Evolutionary conservation across 2,329 filamentous ascomycete genomes (phyloP).

Genomic region (Bipolaris bicolor): DNA sequence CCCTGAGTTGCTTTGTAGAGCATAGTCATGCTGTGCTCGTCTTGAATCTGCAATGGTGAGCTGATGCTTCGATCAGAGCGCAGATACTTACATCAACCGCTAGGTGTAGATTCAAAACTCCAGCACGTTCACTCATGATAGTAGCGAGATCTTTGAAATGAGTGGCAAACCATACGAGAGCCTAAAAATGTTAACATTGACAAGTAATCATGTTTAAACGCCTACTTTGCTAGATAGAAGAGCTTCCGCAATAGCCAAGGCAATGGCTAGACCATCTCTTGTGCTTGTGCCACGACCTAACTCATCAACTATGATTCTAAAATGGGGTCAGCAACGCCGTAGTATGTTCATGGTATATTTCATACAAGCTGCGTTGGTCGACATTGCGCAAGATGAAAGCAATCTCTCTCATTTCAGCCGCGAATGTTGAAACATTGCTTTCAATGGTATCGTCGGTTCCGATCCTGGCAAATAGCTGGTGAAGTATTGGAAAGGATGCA

Average conservation of each 20-base stretch:
- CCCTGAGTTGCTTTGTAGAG: constrained; percentile 82
- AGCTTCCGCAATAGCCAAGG: constrained; percentile 87
- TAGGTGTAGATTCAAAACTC: constrained; percentile 84
- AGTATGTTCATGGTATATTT: background rate
- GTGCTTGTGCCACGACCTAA: constrained; percentile 90
- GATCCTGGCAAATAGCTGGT: constrained; percentile 85
- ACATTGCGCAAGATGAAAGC: constrained; percentile 90
- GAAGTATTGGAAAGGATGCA: constrained; percentile 78
- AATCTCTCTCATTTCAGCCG: constrained; percentile 93
- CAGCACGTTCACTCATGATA: constrained; percentile 74
- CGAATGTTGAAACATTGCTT: constrained; percentile 91
- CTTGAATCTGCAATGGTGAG: constrained; percentile 38
- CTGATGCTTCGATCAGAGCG: constrained; percentile 1
- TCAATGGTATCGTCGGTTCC: constrained; percentile 88
- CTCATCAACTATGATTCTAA: constrained; percentile 80
- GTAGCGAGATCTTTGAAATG: constrained; percentile 85
- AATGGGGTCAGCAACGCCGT: background rate
- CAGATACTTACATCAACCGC: constrained; percentile 66
- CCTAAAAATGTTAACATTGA: constrained; percentile 35
- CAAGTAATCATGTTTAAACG: background rate
- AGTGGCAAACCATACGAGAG: constrained; percentile 89
- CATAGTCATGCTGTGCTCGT: constrained; percentile 76
- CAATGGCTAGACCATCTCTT: constrained; percentile 85
- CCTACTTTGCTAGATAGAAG: constrained; percentile 70
- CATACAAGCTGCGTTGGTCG: constrained; percentile 69